Conservation (phyloP, 352 stramenopile genomes). For the Phytopythium mirpurense region DNA sequence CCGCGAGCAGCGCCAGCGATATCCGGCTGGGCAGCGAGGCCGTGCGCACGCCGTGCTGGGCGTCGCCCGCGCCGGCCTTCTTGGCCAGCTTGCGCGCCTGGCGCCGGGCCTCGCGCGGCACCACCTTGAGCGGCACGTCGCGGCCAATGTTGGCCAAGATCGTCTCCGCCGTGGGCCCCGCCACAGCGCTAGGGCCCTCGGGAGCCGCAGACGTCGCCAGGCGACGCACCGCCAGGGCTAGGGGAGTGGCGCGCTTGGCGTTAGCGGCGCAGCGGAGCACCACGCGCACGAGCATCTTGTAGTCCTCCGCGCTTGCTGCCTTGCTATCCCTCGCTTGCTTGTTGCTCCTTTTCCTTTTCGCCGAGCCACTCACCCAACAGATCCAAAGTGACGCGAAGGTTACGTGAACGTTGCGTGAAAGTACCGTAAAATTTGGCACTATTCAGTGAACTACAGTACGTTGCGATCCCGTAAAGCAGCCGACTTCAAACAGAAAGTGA, state of each 20-base stretch:
- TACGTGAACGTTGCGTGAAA: neutral
- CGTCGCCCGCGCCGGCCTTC: slow-evolving; percentile 16
- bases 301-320: too few species aligned
- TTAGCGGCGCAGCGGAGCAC: slow-evolving; percentile 22
- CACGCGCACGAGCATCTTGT: slow-evolving; percentile 18
- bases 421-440: too few species aligned
- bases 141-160: slow-evolving; percentile 35
- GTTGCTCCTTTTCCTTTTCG: neutral
- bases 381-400: slow-evolving; percentile 17
- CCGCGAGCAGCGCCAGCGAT: slow-evolving; percentile 55
- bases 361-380: slow-evolving; percentile 1
- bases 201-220: slow-evolving; percentile 6
- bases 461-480: too few species aligned
- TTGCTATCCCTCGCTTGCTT: too few species aligned
- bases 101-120: slow-evolving; percentile 57
- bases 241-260: slow-evolving; percentile 1
- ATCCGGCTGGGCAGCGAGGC: slow-evolving; percentile 71
- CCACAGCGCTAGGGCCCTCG: neutral
- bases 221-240: slow-evolving; percentile 8
- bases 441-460: too few species aligned
- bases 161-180: slow-evolving; percentile 10
- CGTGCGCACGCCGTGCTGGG: slow-evolving; percentile 53
- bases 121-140: slow-evolving; percentile 47
- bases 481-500: too few species aligned
- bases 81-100: slow-evolving; percentile 42